Percentiles rank a stretch among this genome's conserved stretches.
Conservation (phyloP, 495 filamentous ascomycete genomes). For the Tuber melanosporum region DNA sequence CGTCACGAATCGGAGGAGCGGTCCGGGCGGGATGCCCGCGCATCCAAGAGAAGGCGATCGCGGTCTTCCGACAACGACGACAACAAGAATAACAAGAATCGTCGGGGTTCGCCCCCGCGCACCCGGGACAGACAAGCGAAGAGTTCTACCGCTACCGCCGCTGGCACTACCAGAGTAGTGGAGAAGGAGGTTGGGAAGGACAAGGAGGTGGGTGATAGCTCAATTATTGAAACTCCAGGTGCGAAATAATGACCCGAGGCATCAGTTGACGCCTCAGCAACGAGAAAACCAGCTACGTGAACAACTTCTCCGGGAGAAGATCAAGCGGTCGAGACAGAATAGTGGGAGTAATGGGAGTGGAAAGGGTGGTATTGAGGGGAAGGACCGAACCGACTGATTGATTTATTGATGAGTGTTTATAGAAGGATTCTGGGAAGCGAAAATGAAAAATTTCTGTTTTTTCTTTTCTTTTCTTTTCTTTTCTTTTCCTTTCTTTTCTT, state of each 20-base stretch:
- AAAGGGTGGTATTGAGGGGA: not conserved
- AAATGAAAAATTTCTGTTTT: not conserved
- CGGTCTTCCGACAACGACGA: slow-evolving; percentile 20
- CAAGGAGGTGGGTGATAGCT: slow-evolving; percentile 34
- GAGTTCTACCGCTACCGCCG: not conserved
- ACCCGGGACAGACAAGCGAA: not conserved
- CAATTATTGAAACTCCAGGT: slow-evolving; percentile 16
- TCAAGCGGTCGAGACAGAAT: slow-evolving; percentile 46
- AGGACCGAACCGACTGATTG: slow-evolving; percentile 22
- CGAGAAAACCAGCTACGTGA: slow-evolving; percentile 57
- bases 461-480: not conserved
- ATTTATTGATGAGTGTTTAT: not conserved
- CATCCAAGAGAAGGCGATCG: slow-evolving; percentile 29
- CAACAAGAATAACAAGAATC: slow-evolving; percentile 15
- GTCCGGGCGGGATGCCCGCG: slow-evolving; percentile 9
- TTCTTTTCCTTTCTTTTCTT: slow-evolving; percentile 1
- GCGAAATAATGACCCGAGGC: slow-evolving; percentile 26
- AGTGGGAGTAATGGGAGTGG: slow-evolving; percentile 32
- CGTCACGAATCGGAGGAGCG: slow-evolving; percentile 24
- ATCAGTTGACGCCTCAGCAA: slow-evolving; percentile 44
- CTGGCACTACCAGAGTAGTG: slow-evolving; percentile 14
- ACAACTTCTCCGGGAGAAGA: slow-evolving; percentile 60
- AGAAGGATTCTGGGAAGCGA: slow-evolving; percentile 6
- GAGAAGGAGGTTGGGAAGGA: slow-evolving; percentile 24
- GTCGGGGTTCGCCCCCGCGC: not conserved